Base-by-base conservation (phyloP, 2,329 filamentous ascomycete genomes). In the Phoma herbarum region DNA sequence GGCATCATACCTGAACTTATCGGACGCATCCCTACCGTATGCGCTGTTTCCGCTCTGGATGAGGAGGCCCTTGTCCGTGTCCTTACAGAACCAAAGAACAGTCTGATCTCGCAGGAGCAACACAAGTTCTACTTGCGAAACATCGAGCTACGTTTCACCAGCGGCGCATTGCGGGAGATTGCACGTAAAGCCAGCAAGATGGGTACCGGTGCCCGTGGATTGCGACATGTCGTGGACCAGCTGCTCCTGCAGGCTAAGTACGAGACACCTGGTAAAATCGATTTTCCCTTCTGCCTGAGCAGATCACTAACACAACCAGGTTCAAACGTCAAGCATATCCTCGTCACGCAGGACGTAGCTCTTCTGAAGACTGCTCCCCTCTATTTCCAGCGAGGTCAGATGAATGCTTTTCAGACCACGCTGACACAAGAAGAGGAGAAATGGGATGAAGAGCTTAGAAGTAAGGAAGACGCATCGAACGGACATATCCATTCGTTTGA, bases 1-100 rank as follows among this genome's bases (percentile, higher is more conserved):
- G 94, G 93, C 14, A 92, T 97, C 73, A 97, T 97, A 52, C 93
- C 93, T 0, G 93, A 97, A 78, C 83, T 97, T n/a, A 90, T 98
- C 52, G 95, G 95, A n/a, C 90, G 95, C 18, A 88, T 99, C 46
- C 94, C 96, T 51, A 92, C 97, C 58, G 90, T 93, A 47, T 93
- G 92, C 60, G 91, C 95, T 0, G 85, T 99, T 0, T 89, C 91
- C 14, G 88, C 92, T 0, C 83, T 99, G 0, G 84, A 85, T 52
- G 82, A 87, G 62, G 79, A 84, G 18, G 80, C 87, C 59, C 86
- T 99, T 12, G 87, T 94, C 51, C 88, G 93, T 51, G 95, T 99
- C 61, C 84, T 99, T 37, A 97, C 92, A 0, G 94, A 98, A 75
- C 95, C 95, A 1, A 88, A 91, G 57, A 97, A 97, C 79, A 92